Evolutionary conservation across 2,329 filamentous ascomycete genomes (phyloP), one percentile per base, ranked within the genome.

Genomic region (Neonectria punicea): DNA sequence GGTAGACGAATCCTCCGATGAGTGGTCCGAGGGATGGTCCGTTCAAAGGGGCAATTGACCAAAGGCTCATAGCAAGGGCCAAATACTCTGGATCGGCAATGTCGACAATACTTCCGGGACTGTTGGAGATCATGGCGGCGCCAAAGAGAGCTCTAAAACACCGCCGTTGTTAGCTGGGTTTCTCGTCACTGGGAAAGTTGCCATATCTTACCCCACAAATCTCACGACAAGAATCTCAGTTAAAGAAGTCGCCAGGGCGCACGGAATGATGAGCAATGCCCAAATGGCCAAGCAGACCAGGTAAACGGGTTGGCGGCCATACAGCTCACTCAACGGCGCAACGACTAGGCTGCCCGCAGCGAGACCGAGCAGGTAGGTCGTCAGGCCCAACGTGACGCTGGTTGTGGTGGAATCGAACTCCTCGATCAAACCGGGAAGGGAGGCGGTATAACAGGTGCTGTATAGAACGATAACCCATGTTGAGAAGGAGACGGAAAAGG

Each of bases 41-140:
- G 74, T 97, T 97, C 77, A 97, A 87, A 0, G 94, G 94, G 0
- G 93, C 94, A 58, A 97, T 89, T 66, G 86, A 88, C 89, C 93
- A 97, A 36, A 97, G 84, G 5, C 90, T 93, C 79, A 97, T 93
- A 46, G 91, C 91, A n/a, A 96, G 80, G 2, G 93, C 93, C 16
- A 94, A 89, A 73, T 92, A 89, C 53, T 97, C 89, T 50, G 95
- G 92, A 14, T 86, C 85, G n/a, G 93, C 89, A 54, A 97, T 90
- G 77, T 98, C 94, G 30, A 92, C 90, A 11, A 97, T 87, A 8
- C 90, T 93, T 2, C 94, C 94, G 0, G 94, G 93, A 1, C 91
- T 89, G 75, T 97, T 97, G 13, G 90, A 89, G 28, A 97, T 90
- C 88, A 97, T 92, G 46, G 92, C 93, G 6, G 92, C 87, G 4